Evolutionary conservation across 768 basidiomycete genomes (phyloP).

Genomic region (Serendipita indica): DNA sequence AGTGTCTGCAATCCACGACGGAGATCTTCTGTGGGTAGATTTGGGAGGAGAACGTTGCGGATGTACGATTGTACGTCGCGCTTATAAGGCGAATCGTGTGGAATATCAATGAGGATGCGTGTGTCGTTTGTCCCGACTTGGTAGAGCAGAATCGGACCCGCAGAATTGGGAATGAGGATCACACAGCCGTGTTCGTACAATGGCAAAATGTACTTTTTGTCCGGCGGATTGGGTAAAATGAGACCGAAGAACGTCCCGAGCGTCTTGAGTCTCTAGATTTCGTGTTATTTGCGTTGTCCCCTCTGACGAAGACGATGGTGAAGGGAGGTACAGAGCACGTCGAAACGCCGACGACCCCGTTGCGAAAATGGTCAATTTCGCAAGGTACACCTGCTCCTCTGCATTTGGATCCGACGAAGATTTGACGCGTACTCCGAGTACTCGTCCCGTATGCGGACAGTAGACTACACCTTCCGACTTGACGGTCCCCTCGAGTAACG

Average conservation of each 20-base stretch:
- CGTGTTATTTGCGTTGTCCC: not conserved
- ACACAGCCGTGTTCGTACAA: conserved; percentile 74
- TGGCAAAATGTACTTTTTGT: conserved; percentile 30
- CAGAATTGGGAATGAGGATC: conserved; percentile 49
- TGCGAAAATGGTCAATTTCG: conserved; percentile 72
- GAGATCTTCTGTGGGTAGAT: conserved; percentile 53
- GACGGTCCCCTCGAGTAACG: conserved; percentile 74
- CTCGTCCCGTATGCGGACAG: conserved; percentile 33
- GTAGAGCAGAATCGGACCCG: conserved; percentile 84
- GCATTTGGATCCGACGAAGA: conserved; percentile 26
- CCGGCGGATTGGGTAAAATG: conserved; percentile 9
- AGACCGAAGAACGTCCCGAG: conserved; percentile 9
- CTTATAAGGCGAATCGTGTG: conserved; percentile 65
- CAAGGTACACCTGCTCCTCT: conserved; percentile 41
- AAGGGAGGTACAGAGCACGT: conserved; percentile 2
- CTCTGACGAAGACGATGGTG: not conserved
- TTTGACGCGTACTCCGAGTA: conserved; percentile 55
- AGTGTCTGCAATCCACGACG: conserved; percentile 53
- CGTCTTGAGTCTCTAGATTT: not conserved
- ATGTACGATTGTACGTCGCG: conserved; percentile 71
- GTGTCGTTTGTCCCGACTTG: conserved; percentile 83
- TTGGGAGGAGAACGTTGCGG: conserved; percentile 54
- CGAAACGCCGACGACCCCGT: conserved; percentile 14
- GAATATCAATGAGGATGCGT: conserved; percentile 85
- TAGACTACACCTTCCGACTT: conserved; percentile 50